Evolutionary conservation across 805 yeast genomes (phyloP).

Genomic region (Hanseniaspora lindneri): DNA sequence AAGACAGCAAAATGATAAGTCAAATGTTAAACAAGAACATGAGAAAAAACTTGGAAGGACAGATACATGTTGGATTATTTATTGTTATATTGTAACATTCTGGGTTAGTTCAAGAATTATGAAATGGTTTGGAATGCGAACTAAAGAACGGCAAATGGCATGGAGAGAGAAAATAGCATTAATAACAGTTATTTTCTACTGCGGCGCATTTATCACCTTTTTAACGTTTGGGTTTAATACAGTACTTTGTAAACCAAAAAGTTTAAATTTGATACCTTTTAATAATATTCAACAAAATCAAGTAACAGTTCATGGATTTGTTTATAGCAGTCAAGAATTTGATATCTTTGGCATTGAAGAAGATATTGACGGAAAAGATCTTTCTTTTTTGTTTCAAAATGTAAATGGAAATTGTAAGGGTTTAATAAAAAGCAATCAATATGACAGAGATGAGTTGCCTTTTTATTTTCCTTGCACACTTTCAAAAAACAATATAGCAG

Average conservation of each 20-base stretch:
- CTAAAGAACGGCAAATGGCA: constrained; percentile 76
- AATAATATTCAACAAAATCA: constrained; percentile 39
- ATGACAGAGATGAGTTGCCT: constrained; percentile 43
- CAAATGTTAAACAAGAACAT: constrained; percentile 13
- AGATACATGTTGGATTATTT: constrained; percentile 58
- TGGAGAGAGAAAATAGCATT: constrained; percentile 95
- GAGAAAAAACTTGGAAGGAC: constrained; percentile 16
- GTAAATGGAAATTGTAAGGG: constrained; percentile 84
- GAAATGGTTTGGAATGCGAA: constrained; percentile 60
- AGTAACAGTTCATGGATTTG: constrained; percentile 48
- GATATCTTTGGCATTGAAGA: constrained; percentile 25
- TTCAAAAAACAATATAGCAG: background rate
- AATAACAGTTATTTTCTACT: constrained; percentile 55
- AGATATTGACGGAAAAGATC: constrained; percentile 49
- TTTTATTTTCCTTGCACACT: constrained; percentile 93
- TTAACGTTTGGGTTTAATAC: constrained; percentile 82
- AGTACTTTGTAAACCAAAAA: constrained; percentile 49
- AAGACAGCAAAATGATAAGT: constrained; percentile 7
- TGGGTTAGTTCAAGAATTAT: constrained; percentile 82
- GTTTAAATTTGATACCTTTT: constrained; percentile 21
- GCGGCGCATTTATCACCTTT: constrained; percentile 72
- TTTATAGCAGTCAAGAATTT: constrained; percentile 74
- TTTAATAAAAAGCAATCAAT: constrained; percentile 49
- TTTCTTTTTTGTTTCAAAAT: constrained; percentile 73
- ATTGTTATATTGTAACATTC: constrained; percentile 70